These are phyloP conservation scores for Penicillium herquei DNA, from an alignment of 495 filamentous ascomycete species.

Conservation along the genomic window DNA sequence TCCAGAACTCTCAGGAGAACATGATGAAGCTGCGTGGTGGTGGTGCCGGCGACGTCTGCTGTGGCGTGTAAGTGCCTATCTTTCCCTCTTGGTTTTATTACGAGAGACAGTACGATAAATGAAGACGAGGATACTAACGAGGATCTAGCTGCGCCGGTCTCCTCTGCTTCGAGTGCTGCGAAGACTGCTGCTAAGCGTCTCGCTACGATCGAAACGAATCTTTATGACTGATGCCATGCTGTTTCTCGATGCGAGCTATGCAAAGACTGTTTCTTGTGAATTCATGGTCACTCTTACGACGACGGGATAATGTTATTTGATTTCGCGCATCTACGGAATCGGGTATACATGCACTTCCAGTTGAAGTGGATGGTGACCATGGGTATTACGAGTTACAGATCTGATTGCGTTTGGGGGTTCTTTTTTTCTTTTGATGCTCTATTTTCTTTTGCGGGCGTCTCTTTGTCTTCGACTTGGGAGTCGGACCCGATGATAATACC, in stretches of 20 bases:
- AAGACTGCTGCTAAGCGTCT: slow-evolving; percentile 25
- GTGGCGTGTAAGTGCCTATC: slow-evolving; percentile 39
- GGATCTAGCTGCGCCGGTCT: slow-evolving; percentile 40
- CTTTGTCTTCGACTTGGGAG: background rate
- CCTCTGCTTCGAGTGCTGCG: slow-evolving; percentile 44
- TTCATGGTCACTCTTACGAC: background rate
- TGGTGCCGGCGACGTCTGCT: slow-evolving; percentile 42
- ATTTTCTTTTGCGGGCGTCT: background rate
- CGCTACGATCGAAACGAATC: background rate
- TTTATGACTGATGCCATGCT: too few relatives aligned
- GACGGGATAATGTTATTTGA: background rate
- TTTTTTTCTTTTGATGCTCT: background rate
- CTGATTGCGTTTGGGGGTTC: background rate
- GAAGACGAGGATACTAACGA: slow-evolving; percentile 1
- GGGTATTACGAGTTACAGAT: too few relatives aligned
- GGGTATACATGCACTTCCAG: too few relatives aligned
- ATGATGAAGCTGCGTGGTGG: slow-evolving; percentile 47
- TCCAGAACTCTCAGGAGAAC: slow-evolving; percentile 35
- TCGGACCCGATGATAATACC: slow-evolving; percentile 11
- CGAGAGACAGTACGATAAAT: background rate
- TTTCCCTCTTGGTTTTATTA: background rate
- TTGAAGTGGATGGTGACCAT: too few relatives aligned
- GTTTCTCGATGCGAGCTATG: too few relatives aligned
- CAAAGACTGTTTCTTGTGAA: too few relatives aligned
- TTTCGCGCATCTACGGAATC: too few relatives aligned